Evolutionary conservation across 106 monocot species (phyloP).

Genomic region (Narthecium ossifragum): DNA sequence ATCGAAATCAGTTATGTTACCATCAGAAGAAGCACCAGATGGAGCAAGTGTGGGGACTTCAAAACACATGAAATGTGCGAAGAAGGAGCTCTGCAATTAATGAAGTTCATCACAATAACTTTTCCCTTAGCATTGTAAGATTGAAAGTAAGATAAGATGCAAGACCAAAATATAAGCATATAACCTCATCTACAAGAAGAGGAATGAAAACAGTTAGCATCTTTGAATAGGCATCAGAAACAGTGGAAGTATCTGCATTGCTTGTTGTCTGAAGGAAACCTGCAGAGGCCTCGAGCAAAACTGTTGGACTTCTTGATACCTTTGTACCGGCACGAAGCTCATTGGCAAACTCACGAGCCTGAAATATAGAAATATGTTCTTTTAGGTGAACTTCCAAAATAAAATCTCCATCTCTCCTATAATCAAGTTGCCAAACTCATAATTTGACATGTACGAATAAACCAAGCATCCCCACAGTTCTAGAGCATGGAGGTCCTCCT

Average conservation of each 20-base stretch:
- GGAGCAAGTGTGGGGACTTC: constrained; percentile 85
- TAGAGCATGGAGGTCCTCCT: too few relatives aligned
- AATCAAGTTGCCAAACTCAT: too few relatives aligned
- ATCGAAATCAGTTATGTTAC: constrained; percentile 29
- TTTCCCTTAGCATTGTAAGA: background rate
- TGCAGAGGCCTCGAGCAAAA: constrained; percentile 85
- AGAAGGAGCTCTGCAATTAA: constrained; percentile 91
- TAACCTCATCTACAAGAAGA: constrained; percentile 98
- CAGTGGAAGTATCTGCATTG: constrained; percentile 74
- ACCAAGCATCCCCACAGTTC: too few relatives aligned
- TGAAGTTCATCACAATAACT: constrained; percentile 2
- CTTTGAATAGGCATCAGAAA: constrained; percentile 96
- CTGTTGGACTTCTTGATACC: constrained; percentile 73
- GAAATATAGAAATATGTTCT: too few relatives aligned
- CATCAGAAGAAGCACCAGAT: constrained; percentile 29
- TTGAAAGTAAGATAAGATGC: too few relatives aligned
- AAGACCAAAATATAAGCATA: constrained; percentile 7
- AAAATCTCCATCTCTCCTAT: too few relatives aligned
- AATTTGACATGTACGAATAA: too few relatives aligned
- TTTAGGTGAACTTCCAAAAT: too few relatives aligned
- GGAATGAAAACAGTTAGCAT: constrained; percentile 99
- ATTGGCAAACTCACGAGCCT: constrained; percentile 99
- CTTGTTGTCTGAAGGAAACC: constrained; percentile 47
- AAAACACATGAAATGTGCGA: constrained; percentile 99
- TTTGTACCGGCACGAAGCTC: constrained; percentile 98